A percentile compares a stretch with the other conserved stretches of the same genome.
phyloP scores from a whole-genome alignment of 495 filamentous ascomycete species.

The Hypoxylon fragiforme region DNA sequence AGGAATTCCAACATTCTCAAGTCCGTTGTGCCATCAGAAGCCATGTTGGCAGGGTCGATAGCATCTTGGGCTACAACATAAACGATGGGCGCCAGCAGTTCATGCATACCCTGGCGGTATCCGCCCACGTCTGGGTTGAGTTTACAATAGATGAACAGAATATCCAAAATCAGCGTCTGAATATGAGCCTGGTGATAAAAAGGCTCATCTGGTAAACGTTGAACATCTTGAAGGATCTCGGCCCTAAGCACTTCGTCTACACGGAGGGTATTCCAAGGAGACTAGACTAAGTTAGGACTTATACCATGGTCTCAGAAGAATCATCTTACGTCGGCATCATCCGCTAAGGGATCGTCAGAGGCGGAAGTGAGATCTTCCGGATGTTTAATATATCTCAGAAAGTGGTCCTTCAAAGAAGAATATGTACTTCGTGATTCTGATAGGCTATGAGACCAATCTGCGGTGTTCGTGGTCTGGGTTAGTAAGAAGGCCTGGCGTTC shows the following conservation, averaged over 20 bases:
- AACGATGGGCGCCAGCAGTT: conserved; percentile 86
- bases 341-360: conserved; percentile 78
- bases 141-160: conserved; percentile 93
- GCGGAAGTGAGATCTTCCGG: conserved; percentile 74
- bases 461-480: conserved; percentile 67
- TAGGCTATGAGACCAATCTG: conserved; percentile 70
- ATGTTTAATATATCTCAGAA: conserved; percentile 77
- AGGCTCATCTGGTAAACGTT: conserved; percentile 85
- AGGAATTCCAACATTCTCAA: conserved; percentile 63
- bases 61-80: conserved; percentile 88
- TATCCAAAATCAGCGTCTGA: conserved; percentile 81
- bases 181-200: conserved; percentile 83
- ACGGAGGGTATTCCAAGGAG: conserved; percentile 84
- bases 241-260: conserved; percentile 80
- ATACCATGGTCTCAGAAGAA: not conserved
- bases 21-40: conserved; percentile 40
- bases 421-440: conserved; percentile 74
- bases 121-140: conserved; percentile 80
- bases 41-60: conserved; percentile 45
- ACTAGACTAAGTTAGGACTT: conserved; percentile 54
- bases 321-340: conserved; percentile 73
- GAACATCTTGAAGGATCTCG: conserved; percentile 96
- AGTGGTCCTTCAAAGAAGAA: conserved; percentile 67
- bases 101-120: conserved; percentile 98
- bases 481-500: conserved; percentile 72